These are phyloP conservation scores for Debaryomyces robertsiae DNA, from an alignment of 1,139 yeast species.

Conservation along the genomic window DNA sequence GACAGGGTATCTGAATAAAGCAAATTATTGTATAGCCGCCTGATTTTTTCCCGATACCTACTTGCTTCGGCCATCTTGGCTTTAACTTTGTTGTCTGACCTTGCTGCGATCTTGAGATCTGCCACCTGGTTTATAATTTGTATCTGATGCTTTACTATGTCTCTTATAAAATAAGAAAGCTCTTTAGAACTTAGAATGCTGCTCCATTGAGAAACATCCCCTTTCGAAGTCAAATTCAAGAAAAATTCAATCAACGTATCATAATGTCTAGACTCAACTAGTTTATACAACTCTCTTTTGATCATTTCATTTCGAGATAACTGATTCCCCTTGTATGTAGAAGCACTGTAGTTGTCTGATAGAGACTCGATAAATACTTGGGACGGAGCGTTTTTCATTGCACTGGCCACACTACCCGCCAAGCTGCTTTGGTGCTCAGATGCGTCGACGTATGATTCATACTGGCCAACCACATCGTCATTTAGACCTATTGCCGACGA, in stretches of 20 bases:
- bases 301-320: constrained; percentile 11
- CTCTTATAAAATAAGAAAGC: constrained; percentile 27
- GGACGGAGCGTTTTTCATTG: constrained; percentile 13
- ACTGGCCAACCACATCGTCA: constrained; percentile 4
- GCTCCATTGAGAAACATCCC: constrained; percentile 13
- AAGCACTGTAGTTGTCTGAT: constrained; percentile 16
- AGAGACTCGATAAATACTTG: constrained; percentile 15
- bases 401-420: background rate
- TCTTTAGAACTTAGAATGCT: constrained; percentile 23
- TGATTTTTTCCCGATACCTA: constrained; percentile 22
- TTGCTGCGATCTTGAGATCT: constrained; percentile 10
- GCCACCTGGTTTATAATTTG: constrained; percentile 16
- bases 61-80: constrained; percentile 12
- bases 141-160: constrained; percentile 28
- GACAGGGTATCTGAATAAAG: constrained; percentile 23
- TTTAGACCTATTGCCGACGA: constrained; percentile 10
- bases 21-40: constrained; percentile 32
- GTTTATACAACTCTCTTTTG: constrained; percentile 20
- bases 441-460: constrained; percentile 5
- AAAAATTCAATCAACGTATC: constrained; percentile 25
- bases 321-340: constrained; percentile 10
- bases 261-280: constrained; percentile 22
- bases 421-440: background rate
- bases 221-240: constrained; percentile 20
- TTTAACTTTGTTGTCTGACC: constrained; percentile 5